Percentiles rank a stretch among this genome's conserved stretches.
phyloP scores from a whole-genome alignment of 2,329 filamentous ascomycete species.

The Claviceps arundinis region DNA sequence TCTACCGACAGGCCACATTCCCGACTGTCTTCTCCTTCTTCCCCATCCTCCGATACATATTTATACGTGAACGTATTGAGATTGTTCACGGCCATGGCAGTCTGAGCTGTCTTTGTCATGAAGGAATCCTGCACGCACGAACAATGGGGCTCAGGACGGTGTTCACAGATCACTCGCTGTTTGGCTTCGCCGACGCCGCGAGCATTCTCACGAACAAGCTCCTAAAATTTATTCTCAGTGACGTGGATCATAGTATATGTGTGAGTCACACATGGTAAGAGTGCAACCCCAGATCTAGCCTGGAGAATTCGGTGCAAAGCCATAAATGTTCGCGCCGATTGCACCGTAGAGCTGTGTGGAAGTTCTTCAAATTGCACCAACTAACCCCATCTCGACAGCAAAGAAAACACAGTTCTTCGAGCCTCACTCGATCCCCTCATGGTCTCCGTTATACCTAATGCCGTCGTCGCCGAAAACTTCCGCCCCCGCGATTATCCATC shows the following conservation, averaged over 20 bases:
- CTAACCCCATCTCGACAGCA: constrained; percentile 37
- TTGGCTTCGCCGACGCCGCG: constrained; percentile 90
- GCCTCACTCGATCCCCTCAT: constrained; percentile 91
- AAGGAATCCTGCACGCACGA: constrained; percentile 84
- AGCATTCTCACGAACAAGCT: constrained; percentile 97
- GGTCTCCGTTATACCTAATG: constrained; percentile 96
- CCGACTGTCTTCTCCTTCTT: constrained; percentile 98
- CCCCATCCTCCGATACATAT: constrained; percentile 90
- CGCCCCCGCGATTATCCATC: constrained; percentile 43
- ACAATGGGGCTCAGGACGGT: constrained; percentile 95
- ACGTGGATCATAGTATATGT: constrained; percentile 96
- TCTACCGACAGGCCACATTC: constrained; percentile 87
- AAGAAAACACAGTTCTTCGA: constrained; percentile 92
- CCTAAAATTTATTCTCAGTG: constrained; percentile 87
- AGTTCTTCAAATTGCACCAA: not conserved
- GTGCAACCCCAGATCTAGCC: not conserved
- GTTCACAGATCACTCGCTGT: constrained; percentile 94
- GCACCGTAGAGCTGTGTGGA: too few relatives aligned
- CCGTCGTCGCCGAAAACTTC: constrained; percentile 94
- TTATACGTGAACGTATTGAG: constrained; percentile 86
- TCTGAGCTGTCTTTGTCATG: constrained; percentile 83
- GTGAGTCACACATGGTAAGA: constrained; percentile 91
- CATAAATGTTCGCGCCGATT: too few relatives aligned
- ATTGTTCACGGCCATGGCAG: constrained; percentile 97
- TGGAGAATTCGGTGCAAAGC: not conserved